Evolutionary conservation across 306 rosid genomes (phyloP), one percentile per base, ranked within the genome.

Genomic region (Cicer pinnatifidum): DNA sequence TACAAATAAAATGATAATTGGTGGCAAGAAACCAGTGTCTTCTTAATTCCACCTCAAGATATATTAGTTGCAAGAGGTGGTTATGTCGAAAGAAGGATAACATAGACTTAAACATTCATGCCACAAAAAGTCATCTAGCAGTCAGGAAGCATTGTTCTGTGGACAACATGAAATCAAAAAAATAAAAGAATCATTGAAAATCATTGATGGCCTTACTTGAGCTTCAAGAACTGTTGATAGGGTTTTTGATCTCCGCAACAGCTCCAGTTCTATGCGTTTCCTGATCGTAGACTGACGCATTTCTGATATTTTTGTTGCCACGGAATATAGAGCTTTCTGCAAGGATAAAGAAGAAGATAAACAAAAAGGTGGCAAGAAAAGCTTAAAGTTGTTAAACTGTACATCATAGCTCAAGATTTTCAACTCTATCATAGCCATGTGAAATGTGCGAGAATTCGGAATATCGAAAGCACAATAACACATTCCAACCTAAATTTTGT

Each of bases 261-360:
- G 67, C 53, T 85, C 87, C 68, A 92, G 88, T 71, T 92, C 92
- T 48, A 71, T 5, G 61, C 85, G 80, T 81, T 92, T 90, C 72
- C 64, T 78, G 83, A 71, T 81, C 67, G 90, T 88, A 48, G 90
- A 85, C 71, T 87, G 86, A 40, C 86, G 86, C 66, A 89, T 79
- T 52, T 84, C 92, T 61, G 86, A 79, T 58, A 88, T 80, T 80
- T 76, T 87, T 67, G 69, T 75, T 70, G 83, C 83, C 51, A 82
- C 86, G 67, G 94, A 92, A 85, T 73, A 80, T 35, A 86, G 85
- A 71, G 76, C 84, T 80, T 69, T 90, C 97, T 92, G 81, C 88
- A 76, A 82, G 74, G 66, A 80, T 74, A 47, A 79, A 38, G 58
- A 60, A 59, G 28, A 54, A 45, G 54, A 58, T 8, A 57, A 37